Base-by-base conservation (phyloP, 768 basidiomycete species). In the Amanita pseudoporphyria region DNA sequence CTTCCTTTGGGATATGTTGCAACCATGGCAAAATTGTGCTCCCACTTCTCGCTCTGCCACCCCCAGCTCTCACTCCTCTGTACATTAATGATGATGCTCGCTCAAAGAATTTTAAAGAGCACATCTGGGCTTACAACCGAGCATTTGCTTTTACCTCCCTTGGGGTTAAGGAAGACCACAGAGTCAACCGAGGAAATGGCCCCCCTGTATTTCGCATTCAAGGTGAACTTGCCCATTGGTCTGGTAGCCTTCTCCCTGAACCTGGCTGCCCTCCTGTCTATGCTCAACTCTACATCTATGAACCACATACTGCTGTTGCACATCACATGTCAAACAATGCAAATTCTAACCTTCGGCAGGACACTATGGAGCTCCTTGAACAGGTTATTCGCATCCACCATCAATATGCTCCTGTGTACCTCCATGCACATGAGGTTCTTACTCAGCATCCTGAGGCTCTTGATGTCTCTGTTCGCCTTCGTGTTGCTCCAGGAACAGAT, bases 141-240 rank as follows among this genome's bases (percentile, higher is more conserved):
- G 64, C 71, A 2, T 57, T 72, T 44, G 63, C 68, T 6, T 72
- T 71, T 52, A 70, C 67, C 0, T 72, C 71, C 3, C 39, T 71
- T 1, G 64, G 63, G 9, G 67, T 65, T 9, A 52, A 56, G 1
- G 46, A 64, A 13, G 65, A 71, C 45, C 51, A 60, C 14, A 42
- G 43, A 2, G 42, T 59, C 33, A 35, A 10, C 10, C 12, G 10
- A 13, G 33, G 12, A 13, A 10, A 10, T 5, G 33, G 33, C 12
- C 33, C 33, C 4, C 16, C 12, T 35, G 12, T n/a, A 4, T 35
- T 35, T 35, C 33, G 33, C 4, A 35, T 35, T 12, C 10, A 12
- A 13, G 33, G 33, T 35, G 33, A 35, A 12, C 16, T 35, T 4
- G 12, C 12, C 16, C 33, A 35, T 12, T n/a, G 16, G 4, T 3